Conservation (phyloP, 2,329 filamentous ascomycete genomes). For the Colletotrichum higginsianum region DNA sequence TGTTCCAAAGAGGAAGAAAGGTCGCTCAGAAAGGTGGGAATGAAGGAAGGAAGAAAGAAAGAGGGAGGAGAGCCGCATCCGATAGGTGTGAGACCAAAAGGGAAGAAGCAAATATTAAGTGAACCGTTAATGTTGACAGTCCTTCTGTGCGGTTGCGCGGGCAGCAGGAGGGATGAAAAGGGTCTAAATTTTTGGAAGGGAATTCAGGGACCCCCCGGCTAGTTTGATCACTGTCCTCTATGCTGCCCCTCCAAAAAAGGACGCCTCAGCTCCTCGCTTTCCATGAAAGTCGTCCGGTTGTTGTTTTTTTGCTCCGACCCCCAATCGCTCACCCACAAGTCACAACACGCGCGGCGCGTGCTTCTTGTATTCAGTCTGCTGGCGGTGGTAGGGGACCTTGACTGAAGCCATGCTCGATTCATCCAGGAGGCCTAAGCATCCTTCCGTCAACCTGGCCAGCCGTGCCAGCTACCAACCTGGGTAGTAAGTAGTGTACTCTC, state of each 20-base stretch:
- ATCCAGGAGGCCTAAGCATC: not conserved
- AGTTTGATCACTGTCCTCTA: not conserved
- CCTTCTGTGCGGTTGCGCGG: constrained; percentile 39
- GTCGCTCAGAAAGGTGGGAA: constrained; percentile 11
- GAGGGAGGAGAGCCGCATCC: constrained; percentile 14
- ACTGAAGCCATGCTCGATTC: constrained; percentile 3
- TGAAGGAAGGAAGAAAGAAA: not conserved
- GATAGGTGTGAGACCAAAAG: constrained; percentile 11
- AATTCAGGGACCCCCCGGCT: constrained; percentile 34
- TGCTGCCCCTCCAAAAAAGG: constrained; percentile 24
- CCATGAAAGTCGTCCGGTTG: not conserved
- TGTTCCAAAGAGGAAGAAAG: constrained; percentile 10
- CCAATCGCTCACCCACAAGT: not conserved
- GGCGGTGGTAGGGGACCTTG: not conserved
- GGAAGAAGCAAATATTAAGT: constrained; percentile 34
- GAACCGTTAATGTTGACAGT: constrained; percentile 34
- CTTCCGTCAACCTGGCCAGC: not conserved
- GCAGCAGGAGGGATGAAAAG: constrained; percentile 39
- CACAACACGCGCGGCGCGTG: not conserved
- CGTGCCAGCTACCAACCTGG: not conserved
- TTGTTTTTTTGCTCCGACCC: not conserved
- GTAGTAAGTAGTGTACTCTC: too few relatives aligned
- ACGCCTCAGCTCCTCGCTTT: constrained; percentile 19
- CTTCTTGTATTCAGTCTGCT: not conserved
- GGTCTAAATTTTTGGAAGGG: constrained; percentile 38